Percentiles rank a stretch among this genome's conserved stretches.
These are phyloP conservation scores for Solanum bukasovii DNA, from an alignment of 257 asterid genomes.

Conservation along the genomic window DNA sequence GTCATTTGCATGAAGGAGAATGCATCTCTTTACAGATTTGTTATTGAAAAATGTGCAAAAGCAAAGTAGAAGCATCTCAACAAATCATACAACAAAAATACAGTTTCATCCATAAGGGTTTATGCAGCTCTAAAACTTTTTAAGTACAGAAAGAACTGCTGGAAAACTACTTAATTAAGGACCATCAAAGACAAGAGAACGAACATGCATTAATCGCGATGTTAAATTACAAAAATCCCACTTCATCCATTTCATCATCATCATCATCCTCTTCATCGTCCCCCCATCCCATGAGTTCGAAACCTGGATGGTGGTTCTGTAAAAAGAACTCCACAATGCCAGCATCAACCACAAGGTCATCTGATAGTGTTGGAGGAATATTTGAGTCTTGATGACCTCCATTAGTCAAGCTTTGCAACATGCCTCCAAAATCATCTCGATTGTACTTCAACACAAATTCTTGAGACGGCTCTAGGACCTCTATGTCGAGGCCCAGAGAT, in stretches of 20 bases:
- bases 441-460: constrained; percentile 4
- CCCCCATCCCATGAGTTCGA: neutral
- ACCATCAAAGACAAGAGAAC: neutral
- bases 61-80: neutral
- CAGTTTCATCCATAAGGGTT: neutral
- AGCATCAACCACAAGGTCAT: neutral
- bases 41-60: neutral
- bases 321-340: neutral
- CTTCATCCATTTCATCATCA: neutral
- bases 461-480: constrained; percentile 4
- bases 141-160: neutral
- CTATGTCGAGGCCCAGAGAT: neutral
- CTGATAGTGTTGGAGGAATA: neutral
- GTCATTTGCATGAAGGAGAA: neutral
- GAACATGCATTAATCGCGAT: neutral
- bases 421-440: neutral
- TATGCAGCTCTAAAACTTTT: neutral
- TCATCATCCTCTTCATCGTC: neutral
- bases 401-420: neutral
- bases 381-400: neutral
- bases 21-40: neutral
- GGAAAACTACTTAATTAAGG: neutral
- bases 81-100: neutral
- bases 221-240: neutral
- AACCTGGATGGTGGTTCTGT: neutral